A percentile compares a stretch with the other conserved stretches of the same genome.
phyloP scores from a whole-genome alignment of 768 basidiomycete genomes.

The Tephrocybe sp. region DNA sequence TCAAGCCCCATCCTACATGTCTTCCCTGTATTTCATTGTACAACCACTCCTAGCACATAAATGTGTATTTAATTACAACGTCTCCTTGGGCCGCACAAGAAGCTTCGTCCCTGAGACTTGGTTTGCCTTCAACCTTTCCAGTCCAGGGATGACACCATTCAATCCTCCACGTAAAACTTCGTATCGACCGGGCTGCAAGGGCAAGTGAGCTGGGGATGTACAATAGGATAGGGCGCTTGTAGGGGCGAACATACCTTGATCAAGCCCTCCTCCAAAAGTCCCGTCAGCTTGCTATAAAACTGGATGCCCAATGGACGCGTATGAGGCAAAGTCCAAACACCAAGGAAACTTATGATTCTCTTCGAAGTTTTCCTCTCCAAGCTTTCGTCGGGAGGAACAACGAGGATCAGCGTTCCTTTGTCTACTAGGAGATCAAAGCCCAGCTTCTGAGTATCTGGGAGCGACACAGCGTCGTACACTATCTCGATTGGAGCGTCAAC shows the following conservation, averaged over 20 bases:
- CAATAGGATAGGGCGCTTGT: constrained; percentile 12
- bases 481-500: constrained; percentile 17
- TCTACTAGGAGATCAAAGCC: constrained; percentile 34
- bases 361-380: constrained; percentile 9
- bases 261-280: no score
- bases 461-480: constrained; percentile 32
- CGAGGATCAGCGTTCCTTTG: constrained; percentile 31
- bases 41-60: no score
- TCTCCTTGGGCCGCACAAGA: not conserved
- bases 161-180: constrained; percentile 46
- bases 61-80: no score
- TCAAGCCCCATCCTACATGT: no score
- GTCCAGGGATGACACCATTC: constrained; percentile 37
- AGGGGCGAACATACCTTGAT: constrained; percentile 2
- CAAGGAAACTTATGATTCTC: constrained; percentile 4
- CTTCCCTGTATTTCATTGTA: no score
- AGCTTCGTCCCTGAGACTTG: constrained; percentile 33
- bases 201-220: constrained; percentile 7
- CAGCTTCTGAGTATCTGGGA: no score
- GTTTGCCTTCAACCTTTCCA: constrained; percentile 36
- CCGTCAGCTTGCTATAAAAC: no score
- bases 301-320: no score
- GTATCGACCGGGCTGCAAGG: constrained; percentile 38
- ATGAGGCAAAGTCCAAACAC: constrained; percentile 3
- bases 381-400: constrained; percentile 19